Percentiles rank a stretch among this genome's conserved stretches.
These are phyloP conservation scores for Westerdykella sp. DNA, from an alignment of 2,329 filamentous ascomycete species.

Conservation along the genomic window DNA sequence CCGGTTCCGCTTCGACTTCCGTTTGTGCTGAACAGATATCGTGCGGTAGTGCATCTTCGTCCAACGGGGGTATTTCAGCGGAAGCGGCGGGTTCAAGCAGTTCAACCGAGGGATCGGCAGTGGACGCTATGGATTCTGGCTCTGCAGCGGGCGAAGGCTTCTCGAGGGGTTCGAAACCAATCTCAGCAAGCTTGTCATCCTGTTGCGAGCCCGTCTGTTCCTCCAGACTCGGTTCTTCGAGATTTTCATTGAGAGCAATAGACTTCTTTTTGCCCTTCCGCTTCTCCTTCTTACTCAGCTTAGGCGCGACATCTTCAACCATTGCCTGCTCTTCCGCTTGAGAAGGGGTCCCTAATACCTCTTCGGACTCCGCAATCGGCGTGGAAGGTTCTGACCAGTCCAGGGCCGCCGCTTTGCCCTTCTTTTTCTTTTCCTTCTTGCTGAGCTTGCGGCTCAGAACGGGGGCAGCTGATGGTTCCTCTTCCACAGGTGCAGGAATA, in stretches of 20 bases:
- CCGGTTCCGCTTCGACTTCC: conserved; percentile 1
- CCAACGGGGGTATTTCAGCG: no score
- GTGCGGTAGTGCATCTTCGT: background rate
- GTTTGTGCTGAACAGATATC: background rate
- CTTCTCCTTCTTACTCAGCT: conserved; percentile 17
- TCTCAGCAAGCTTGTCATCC: no score
- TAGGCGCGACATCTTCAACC: background rate
- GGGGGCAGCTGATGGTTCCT: conserved; percentile 9
- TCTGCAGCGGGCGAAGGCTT: no score
- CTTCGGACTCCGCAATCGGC: background rate
- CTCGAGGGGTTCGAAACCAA: no score
- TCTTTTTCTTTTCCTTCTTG: conserved; percentile 26
- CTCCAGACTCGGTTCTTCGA: conserved; percentile 2
- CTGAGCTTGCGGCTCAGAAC: conserved; percentile 17
- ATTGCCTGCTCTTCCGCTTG: background rate
- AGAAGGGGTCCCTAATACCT: background rate
- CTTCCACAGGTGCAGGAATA: conserved; percentile 1
- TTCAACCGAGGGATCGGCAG: no score
- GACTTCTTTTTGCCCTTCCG: conserved; percentile 23
- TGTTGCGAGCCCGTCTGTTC: background rate
- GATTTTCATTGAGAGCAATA: conserved; percentile 4
- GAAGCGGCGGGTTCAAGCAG: no score
- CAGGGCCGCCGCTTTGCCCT: conserved; percentile 8
- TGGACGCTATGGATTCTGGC: no score
- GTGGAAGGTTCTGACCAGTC: conserved; percentile 1